These are phyloP conservation scores for Lathyrus aphaca DNA, from an alignment of 306 rosid species.

Conservation along the genomic window DNA sequence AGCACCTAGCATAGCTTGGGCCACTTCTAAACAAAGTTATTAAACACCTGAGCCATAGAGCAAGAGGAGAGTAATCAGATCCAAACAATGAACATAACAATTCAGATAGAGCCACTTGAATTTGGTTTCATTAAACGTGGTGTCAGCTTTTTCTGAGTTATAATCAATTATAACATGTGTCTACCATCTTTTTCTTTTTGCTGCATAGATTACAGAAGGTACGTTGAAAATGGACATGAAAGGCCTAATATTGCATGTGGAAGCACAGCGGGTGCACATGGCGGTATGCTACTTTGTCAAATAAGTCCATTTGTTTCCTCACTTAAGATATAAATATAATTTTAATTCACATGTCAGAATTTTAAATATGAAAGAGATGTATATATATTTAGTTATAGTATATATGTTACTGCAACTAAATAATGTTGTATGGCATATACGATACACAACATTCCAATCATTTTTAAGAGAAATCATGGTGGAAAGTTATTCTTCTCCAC, in stretches of 20 bases:
- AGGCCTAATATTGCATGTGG: conserved; percentile 52
- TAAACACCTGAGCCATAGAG: too few species aligned
- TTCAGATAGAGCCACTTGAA: not conserved
- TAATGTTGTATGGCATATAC: conserved; percentile 46
- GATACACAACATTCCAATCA: conserved; percentile 44
- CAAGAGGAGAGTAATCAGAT: not conserved
- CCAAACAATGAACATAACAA: not conserved
- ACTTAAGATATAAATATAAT: not conserved
- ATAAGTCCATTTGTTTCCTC: conserved; percentile 49
- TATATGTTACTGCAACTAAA: conserved; percentile 34
- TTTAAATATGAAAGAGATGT: not conserved
- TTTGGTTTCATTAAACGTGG: conserved; percentile 7
- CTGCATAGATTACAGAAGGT: conserved; percentile 39
- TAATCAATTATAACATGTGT: conserved; percentile 27
- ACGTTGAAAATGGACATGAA: conserved; percentile 28
- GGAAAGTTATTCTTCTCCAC: conserved; percentile 39
- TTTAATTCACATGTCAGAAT: not conserved
- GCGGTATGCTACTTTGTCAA: conserved; percentile 47
- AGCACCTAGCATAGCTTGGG: too few species aligned
- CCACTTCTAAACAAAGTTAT: too few species aligned
- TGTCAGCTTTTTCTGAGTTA: conserved; percentile 44
- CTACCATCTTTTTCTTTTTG: conserved; percentile 27
- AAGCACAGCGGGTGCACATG: conserved; percentile 60
- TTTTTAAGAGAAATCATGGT: conserved; percentile 33
- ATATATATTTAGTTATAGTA: not conserved